A percentile compares a stretch with the other conserved stretches of the same genome.
Evolutionary conservation across 371 early-diverging fungal genomes (phyloP).

Genomic region (Apophysomyces variabilis): DNA sequence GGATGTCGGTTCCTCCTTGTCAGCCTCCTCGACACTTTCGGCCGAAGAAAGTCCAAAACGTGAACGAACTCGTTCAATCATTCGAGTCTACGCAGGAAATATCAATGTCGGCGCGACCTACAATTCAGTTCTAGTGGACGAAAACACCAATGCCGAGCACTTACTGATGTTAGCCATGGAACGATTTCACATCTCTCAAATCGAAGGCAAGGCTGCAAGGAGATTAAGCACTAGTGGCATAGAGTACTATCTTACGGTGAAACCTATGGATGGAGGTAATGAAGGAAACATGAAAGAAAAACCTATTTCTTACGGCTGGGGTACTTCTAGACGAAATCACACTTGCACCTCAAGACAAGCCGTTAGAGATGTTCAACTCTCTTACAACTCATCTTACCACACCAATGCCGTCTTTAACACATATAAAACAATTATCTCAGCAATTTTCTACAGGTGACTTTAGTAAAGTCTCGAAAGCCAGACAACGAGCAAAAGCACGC

Average conservation of each 20-base stretch:
- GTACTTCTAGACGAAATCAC: conserved; percentile 56
- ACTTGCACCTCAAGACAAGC: conserved; percentile 60
- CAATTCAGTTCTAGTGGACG: conserved; percentile 60
- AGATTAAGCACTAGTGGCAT: conserved; percentile 43
- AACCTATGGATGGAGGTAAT: conserved; percentile 65
- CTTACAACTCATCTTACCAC: conserved; percentile 64
- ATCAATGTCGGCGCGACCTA: conserved; percentile 64
- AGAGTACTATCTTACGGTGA: conserved; percentile 66
- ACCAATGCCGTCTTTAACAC: conserved; percentile 58
- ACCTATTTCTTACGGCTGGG: background rate
- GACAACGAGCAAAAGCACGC: conserved; percentile 39
- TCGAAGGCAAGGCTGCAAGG: conserved; percentile 32
- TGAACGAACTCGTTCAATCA: conserved; percentile 27
- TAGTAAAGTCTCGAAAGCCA: conserved; percentile 32
- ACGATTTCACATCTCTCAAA: conserved; percentile 58
- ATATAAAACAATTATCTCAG: conserved; percentile 41
- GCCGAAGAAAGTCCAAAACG: conserved; percentile 2
- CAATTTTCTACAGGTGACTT: conserved; percentile 39
- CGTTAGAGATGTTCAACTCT: conserved; percentile 64
- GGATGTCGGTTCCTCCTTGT: conserved; percentile 10
- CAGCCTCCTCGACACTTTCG: conserved; percentile 5
- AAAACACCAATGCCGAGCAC: conserved; percentile 61
- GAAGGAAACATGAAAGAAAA: background rate
- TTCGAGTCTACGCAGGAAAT: conserved; percentile 64
- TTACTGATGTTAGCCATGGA: conserved; percentile 58